Evolutionary conservation across 305 asterid genomes (phyloP).

Genomic region (Andrographis paniculata): DNA sequence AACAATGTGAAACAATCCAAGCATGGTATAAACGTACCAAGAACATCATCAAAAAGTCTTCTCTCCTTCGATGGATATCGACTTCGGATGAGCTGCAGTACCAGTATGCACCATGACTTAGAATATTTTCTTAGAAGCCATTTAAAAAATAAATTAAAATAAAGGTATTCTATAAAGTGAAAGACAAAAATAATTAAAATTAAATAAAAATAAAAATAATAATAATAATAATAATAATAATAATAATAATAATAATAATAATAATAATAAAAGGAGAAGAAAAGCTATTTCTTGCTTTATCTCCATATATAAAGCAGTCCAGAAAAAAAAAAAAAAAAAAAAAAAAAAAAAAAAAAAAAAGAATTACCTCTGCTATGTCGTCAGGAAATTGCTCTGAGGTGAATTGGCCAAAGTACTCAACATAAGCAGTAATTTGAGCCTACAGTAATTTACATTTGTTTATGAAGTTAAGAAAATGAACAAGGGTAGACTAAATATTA

Average conservation of each 20-base stretch:
- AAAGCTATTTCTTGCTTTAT: slow-evolving; percentile 7
- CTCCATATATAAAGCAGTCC: slow-evolving; percentile 9
- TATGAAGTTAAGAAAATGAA: slow-evolving; percentile 4
- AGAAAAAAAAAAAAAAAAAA: slow-evolving; percentile 13
- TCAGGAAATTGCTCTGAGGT: slow-evolving; percentile 94
- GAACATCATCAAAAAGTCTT: slow-evolving; percentile 90
- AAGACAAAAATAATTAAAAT: too few species aligned
- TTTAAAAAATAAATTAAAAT: too few species aligned
- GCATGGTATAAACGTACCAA: slow-evolving; percentile 45
- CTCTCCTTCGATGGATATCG: slow-evolving; percentile 83
- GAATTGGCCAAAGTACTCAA: slow-evolving; percentile 92
- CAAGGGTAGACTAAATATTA: not conserved
- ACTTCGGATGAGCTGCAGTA: slow-evolving; percentile 72
- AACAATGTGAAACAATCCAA: slow-evolving; percentile 14
- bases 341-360: slow-evolving; percentile 3
- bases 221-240: too few species aligned
- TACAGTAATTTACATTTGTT: slow-evolving; percentile 19
- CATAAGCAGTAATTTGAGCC: slow-evolving; percentile 94
- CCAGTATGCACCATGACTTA: slow-evolving; percentile 13
- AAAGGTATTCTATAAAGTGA: too few species aligned
- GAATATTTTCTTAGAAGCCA: slow-evolving; percentile 7
- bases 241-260: too few species aligned
- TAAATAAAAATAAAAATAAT: too few species aligned
- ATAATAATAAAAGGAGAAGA: too few species aligned
- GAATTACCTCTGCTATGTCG: slow-evolving; percentile 80